Evolutionary conservation across 2,329 filamentous ascomycete genomes (phyloP).

Genomic region (Mycosphaerella arachidis): DNA sequence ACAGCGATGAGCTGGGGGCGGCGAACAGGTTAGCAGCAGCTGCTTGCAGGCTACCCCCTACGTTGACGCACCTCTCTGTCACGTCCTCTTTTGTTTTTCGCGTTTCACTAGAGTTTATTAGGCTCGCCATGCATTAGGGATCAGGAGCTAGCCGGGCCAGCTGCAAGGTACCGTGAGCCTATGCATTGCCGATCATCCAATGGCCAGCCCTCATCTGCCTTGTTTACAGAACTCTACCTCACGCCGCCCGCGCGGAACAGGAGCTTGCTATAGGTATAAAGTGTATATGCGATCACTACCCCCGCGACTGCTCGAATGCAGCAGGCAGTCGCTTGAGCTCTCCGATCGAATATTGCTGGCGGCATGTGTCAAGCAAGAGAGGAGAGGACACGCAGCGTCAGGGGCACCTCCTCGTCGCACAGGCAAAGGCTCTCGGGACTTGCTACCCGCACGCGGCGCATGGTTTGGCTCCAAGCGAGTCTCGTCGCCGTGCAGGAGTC

Average conservation of each 20-base stretch:
- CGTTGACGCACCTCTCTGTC: neutral
- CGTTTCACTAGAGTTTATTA: neutral
- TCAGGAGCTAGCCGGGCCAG: neutral
- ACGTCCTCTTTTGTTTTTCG: neutral
- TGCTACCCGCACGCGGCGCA: neutral
- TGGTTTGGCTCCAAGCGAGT: neutral
- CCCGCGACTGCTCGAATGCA: neutral
- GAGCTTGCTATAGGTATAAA: neutral
- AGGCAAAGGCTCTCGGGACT: neutral
- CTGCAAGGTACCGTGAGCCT: neutral
- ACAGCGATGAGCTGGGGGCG: neutral
- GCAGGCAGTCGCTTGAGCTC: neutral
- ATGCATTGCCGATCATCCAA: neutral
- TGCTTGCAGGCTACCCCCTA: neutral
- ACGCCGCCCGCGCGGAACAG: no score
- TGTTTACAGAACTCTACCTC: neutral
- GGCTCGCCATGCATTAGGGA: neutral
- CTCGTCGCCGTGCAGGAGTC: neutral
- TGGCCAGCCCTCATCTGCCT: neutral
- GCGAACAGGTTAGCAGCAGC: neutral
- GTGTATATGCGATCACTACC: neutral
- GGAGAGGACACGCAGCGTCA: neutral
- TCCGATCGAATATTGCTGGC: neutral
- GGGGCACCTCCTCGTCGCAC: neutral
- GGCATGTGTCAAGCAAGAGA: neutral